These are phyloP conservation scores for Fistulinella prunicolor DNA, from an alignment of 768 basidiomycete species.

Conservation along the genomic window DNA sequence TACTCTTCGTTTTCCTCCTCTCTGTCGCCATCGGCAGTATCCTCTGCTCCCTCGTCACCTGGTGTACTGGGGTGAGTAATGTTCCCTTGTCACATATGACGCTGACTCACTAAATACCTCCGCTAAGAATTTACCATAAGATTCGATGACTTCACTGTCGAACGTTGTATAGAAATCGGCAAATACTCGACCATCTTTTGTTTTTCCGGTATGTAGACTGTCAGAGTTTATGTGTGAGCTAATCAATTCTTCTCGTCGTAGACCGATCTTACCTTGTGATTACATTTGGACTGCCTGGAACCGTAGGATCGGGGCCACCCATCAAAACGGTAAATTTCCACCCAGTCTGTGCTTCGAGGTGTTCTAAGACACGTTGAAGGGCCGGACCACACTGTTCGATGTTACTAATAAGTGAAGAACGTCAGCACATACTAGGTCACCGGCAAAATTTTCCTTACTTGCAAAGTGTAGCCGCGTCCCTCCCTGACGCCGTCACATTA, in stretches of 20 bases:
- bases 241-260: background rate
- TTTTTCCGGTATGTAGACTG: background rate
- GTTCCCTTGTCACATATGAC: background rate
- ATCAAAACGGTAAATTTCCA: constrained; percentile 3
- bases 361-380: background rate
- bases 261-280: background rate
- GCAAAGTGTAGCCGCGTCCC: too few relatives aligned
- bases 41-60: too few relatives aligned
- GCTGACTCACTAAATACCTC: background rate
- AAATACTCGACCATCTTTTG: background rate
- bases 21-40: background rate
- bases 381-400: background rate
- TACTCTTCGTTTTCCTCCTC: background rate
- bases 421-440: background rate
- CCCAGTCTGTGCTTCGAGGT: background rate
- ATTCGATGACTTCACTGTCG: background rate
- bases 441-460: too few relatives aligned
- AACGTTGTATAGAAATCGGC: background rate
- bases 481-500: too few relatives aligned
- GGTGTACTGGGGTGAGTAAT: too few relatives aligned
- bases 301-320: constrained; percentile 1
- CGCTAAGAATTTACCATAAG: background rate
- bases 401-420: background rate
- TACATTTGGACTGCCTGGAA: background rate
- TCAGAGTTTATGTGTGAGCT: background rate